Base-by-base conservation (phyloP, 2,329 filamentous ascomycete species). In the Beauveria caledonica region DNA sequence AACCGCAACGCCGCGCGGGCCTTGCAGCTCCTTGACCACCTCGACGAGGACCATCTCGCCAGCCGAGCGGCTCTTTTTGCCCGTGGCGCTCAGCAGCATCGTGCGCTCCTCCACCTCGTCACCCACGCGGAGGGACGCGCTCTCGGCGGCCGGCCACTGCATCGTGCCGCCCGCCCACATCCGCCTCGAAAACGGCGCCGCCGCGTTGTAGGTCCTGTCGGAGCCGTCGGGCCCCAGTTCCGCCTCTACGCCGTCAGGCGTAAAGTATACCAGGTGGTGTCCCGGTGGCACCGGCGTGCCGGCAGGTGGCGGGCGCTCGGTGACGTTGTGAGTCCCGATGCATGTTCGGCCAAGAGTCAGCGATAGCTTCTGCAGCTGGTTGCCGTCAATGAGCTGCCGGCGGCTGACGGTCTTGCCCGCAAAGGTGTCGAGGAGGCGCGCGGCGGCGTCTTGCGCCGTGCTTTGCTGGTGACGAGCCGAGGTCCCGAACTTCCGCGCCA, bases 111-210 rank as follows among this genome's bases (percentile, higher is more conserved):
- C 77, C 1, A 80, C 80, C 21, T 76, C 70, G 63, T 86, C 80
- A 1, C 83, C 84, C 1, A 86, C 78, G 2, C 75, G 72, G 62
- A 87, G 68, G 63, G 55, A 23, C 9, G 45, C 60, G 23, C 19
- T 21, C 46, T 49, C 57, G 61, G 10, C 57, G 61, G 10, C 52
- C n/a, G 52, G 63, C 82, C 83, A 86, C 15, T 69, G 68, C 70
- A 87, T 81, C 60, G 76, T 74, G 0, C 86, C 86, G 1, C 85
- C 85, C 0, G 85, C 85, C 86, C 86, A 88, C 85, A 88, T 87
- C 13, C 85, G 76, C 33, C 85, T 72, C 2, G 83, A 85, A 61
- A 86, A 88, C 0, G 84, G 84, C 3, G 72, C 63, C 0, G 81
- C 77, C 0, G 84, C 79, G 64, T 86, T 87, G 68, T 83, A 87